Percentiles rank a stretch among this genome's conserved stretches.
These are phyloP conservation scores for Fusarium citri DNA, from an alignment of 2,329 filamentous ascomycete genomes.

Conservation along the genomic window DNA sequence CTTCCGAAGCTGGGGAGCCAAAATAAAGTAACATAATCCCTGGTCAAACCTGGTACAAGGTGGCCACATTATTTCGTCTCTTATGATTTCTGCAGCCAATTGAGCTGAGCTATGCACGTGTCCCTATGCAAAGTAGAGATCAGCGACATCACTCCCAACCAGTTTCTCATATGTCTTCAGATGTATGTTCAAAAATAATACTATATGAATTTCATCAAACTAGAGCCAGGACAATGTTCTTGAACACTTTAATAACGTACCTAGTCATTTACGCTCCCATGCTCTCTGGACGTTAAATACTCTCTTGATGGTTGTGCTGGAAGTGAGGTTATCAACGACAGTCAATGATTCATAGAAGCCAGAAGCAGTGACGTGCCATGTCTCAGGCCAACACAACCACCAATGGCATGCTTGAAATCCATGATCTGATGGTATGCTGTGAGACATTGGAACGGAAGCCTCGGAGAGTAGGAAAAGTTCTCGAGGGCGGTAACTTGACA, in stretches of 20 bases:
- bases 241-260: neutral
- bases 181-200: neutral
- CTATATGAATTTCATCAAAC: neutral
- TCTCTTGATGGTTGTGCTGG: neutral
- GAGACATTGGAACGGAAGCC: neutral
- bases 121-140: neutral
- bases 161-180: neutral
- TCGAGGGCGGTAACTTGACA: neutral
- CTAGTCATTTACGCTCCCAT: neutral
- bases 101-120: neutral
- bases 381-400: neutral
- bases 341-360: slow-evolving; percentile 8
- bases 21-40: neutral
- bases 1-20: neutral
- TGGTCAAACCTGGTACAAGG: neutral
- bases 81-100: neutral
- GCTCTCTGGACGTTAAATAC: neutral
- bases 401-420: neutral
- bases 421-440: neutral
- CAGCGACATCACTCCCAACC: neutral
- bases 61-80: neutral
- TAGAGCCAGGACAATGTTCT: neutral
- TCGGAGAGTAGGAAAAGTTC: neutral
- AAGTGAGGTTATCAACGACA: neutral
- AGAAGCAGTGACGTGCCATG: neutral